phyloP scores from a whole-genome alignment of 257 asterid species.

The Forsythia viridissima region DNA sequence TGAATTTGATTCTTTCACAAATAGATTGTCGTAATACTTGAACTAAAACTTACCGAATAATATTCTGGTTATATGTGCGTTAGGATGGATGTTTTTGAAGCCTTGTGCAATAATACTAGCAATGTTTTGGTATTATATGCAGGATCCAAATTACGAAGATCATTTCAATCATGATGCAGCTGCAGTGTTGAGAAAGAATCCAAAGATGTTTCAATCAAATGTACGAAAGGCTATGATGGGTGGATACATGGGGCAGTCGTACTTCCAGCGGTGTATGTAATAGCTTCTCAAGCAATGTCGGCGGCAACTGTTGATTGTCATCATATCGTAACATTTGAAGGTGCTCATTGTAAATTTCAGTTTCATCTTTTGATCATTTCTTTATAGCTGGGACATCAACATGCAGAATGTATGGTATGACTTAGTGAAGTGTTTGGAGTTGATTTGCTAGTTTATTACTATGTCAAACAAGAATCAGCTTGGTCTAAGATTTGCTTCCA shows the following conservation, averaged over 20 bases:
- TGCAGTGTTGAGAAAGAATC: conserved; percentile 58
- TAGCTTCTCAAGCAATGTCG: background rate
- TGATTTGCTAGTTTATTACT: background rate
- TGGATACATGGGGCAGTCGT: conserved; percentile 81
- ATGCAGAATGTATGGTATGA: background rate
- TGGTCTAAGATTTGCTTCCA: background rate
- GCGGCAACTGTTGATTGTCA: background rate
- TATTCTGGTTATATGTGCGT: background rate
- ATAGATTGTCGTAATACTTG: background rate
- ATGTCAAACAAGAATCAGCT: background rate
- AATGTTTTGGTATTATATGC: background rate
- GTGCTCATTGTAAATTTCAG: background rate
- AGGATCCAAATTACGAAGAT: conserved; percentile 49
- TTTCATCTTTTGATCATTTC: background rate
- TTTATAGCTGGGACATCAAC: background rate
- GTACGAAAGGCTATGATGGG: conserved; percentile 91
- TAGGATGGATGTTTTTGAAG: background rate
- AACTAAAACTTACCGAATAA: too few species aligned
- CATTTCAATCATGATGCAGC: conserved; percentile 46
- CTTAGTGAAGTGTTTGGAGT: background rate
- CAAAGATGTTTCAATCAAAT: conserved; percentile 76
- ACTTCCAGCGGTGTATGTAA: background rate
- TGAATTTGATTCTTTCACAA: background rate
- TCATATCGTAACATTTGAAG: background rate
- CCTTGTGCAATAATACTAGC: background rate